Base-by-base conservation (phyloP, 2,329 filamentous ascomycete species). In the Xylariales sp. region DNA sequence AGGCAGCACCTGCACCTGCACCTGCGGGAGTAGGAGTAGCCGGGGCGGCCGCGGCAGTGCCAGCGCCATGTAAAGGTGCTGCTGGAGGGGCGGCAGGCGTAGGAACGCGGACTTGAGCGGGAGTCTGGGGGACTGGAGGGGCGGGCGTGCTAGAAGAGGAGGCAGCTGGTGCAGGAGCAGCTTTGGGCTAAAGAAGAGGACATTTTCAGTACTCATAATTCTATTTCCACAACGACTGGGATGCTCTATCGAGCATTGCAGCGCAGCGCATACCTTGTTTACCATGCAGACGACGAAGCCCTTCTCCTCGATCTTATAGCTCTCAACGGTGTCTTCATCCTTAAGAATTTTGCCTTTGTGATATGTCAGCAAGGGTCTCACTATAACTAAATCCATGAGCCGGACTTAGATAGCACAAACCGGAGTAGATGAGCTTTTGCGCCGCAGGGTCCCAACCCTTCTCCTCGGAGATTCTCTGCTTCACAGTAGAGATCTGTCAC, bases 241-340 rank as follows among this genome's bases (percentile, higher is more conserved):
- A n/a, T n/a, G n/a, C n/a, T n/a, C n/a, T n/a, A n/a, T n/a, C n/a
- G n/a, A n/a, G n/a, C n/a, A n/a, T n/a, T n/a, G n/a, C n/a, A n/a
- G n/a, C n/a, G n/a, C n/a, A n/a, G n/a, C 38, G 46, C 64, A 46
- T 70, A 95, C 90, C 86, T 97, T 97, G 61, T 88, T 88, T 54
- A 95, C 83, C 82, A 98, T 95, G 71, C 93, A 98, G 44, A 98
- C 93, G 55, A 98, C 89, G 63, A 97, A 98, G 25, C 93, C 93
- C 76, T 97, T 98, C 77, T 97, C 93, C 67, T 98, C 91, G 47
- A 98, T 97, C 68, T 88, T 95, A 73, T 97, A 97, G 28, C 87
- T 90, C 65, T 89, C 88, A 53, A 98, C 86, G 3, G 90, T 95
- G 60, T 96, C 93, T 45, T 89, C 88, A 84, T 98, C 91, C 67